These are phyloP conservation scores for Wilcoxina mikolae DNA, from an alignment of 495 filamentous ascomycete species.

Conservation along the genomic window DNA sequence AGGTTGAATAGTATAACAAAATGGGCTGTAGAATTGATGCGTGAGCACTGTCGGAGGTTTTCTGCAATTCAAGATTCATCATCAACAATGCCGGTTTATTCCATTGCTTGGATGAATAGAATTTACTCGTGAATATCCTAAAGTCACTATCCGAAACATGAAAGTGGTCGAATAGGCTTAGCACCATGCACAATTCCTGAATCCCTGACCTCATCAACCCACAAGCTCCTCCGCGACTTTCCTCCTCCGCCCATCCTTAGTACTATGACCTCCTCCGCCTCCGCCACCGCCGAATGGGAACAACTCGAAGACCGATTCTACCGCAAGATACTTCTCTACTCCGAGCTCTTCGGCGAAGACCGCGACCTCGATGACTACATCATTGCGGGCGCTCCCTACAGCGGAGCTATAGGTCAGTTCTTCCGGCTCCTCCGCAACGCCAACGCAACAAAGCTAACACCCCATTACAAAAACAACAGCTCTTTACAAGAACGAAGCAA, in stretches of 20 bases:
- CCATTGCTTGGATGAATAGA: too few relatives aligned
- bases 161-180: too few relatives aligned
- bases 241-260: background rate
- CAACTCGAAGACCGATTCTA: conserved; percentile 82
- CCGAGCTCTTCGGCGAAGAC: conserved; percentile 77
- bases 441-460: background rate
- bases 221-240: background rate
- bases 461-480: too few relatives aligned
- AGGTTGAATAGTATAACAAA: too few relatives aligned
- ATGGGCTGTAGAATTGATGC: too few relatives aligned
- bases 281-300: conserved; percentile 84
- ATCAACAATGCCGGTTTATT: too few relatives aligned
- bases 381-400: conserved; percentile 83
- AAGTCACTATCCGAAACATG: too few relatives aligned
- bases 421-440: background rate
- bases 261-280: conserved; percentile 6
- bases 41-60: too few relatives aligned
- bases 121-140: too few relatives aligned
- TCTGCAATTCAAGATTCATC: too few relatives aligned
- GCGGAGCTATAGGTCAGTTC: conserved; percentile 45
- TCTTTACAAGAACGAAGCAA: conserved; percentile 73
- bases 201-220: too few relatives aligned
- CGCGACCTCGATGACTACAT: conserved; percentile 91
- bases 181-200: background rate
- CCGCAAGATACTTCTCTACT: conserved; percentile 83